Base-by-base conservation (phyloP, 1,284 basidiomycete genomes). In the Ceratobasidium papillatum region DNA sequence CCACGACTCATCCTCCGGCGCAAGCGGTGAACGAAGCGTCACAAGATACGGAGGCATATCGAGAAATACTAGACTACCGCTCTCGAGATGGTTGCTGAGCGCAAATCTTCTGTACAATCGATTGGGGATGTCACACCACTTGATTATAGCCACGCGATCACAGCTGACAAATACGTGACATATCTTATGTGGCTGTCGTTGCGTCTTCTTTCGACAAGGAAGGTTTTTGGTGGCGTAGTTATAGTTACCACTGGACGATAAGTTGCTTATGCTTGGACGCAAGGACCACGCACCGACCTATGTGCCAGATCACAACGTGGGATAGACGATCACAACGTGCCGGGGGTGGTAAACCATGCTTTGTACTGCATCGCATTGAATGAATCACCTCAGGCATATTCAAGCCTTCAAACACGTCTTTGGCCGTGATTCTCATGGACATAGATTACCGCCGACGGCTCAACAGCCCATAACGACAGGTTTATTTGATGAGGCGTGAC, bases 1-100 rank as follows among this genome's bases (percentile, higher is more conserved):
- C 88, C 89, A 90, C 14, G 81, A 80, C 0, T 84, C 81, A 75
- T 89, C 88, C 22, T 87, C 84, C 34, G 83, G 77, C 2, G 86
- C 86, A 45, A 82, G 61, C 14, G 73, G 73, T 7, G 62, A 78
- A 51, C 84, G 83, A 5, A 90, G 82, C 25, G 83, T 80, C 69
- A 84, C 79, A 1, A 82, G 12, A 14, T 27, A 47, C 22, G 72
- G 61, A n/a, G 62, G 19, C 63, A 73, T 66, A 2, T 30, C 17
- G 41, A 3, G 12, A 17, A 32, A 32, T 43, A 27, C 5, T n/a
- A 49, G 51, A 11, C 14, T 45, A 27, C 8, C 41, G 56, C 25
- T 7, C n/a, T 12, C 30, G n/a, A 30, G 30, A 22, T 43, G 34
- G 12, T 58, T n/a, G 58, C 12, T n/a, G 49, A 34, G 27, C n/a